Base-by-base conservation (phyloP, 2,329 filamentous ascomycete species). In the Colletotrichum gigasporum region DNA sequence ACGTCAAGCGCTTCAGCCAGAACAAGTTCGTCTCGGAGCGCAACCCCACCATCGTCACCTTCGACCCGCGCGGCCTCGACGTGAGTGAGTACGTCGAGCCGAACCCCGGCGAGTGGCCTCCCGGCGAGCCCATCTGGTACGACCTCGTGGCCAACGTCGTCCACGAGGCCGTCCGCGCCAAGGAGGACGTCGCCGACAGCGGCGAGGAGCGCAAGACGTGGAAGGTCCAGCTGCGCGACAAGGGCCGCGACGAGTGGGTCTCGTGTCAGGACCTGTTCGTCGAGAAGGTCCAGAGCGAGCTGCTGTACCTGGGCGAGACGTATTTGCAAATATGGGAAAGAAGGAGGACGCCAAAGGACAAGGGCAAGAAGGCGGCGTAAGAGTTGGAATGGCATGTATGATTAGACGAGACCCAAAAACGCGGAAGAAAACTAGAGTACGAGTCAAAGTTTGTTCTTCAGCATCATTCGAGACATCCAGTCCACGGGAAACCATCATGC, bases 321-420 rank as follows among this genome's bases (percentile, higher is more conserved):
- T 98, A 98, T 82, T 79, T 98, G 63, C 96, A 98, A 86, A 88
- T 99, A 44, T 98, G 96, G 96, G 96, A 98, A 82, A 85, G 91
- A 76, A 87, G 94, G 78, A 90, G 87, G 73, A 83, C 81, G 66
- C 75, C 79, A 12, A 80, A 76, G 69, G 71, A 69, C 5, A 80
- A 78, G 70, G 75, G 74, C 37, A 84, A 80, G 68, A n/a, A n/a
- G n/a, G n/a, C n/a, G n/a, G 75, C 71, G 34, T 55, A 39, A 44
- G 11, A 42, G 4, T 37, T 35, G 12, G 22, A 24, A 20, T 18
- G 37, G 47, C 39, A 45, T 56, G 47, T 59, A 56, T n/a, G 20
- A 59, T 18, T 54, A 48, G 11, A 48, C n/a, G 42, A 47, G 10
- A 4, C 22, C n/a, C 22, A 11, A 56, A 32, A 3, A 20, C n/a